Evolutionary conservation across 2,329 filamentous ascomycete genomes (phyloP).

Genomic region (Talaromyces sp.): DNA sequence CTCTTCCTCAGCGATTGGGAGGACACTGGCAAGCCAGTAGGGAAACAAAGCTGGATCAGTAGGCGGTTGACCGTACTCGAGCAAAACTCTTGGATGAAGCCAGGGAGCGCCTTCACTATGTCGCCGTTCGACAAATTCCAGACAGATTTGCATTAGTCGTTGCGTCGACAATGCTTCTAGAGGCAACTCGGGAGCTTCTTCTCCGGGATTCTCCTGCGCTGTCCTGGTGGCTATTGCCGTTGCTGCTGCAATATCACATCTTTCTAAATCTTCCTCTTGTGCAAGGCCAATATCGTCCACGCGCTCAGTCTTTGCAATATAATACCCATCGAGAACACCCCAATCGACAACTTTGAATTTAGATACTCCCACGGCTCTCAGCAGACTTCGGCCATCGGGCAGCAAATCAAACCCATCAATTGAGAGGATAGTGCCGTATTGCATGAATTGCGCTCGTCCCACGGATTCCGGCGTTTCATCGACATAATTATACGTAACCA

Average conservation of each 20-base stretch:
- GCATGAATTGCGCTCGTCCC: slow-evolving; percentile 55
- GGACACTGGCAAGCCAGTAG: slow-evolving; percentile 83
- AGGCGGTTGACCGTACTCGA: slow-evolving; percentile 72
- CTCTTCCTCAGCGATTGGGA: slow-evolving; percentile 71
- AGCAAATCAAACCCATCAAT: slow-evolving; percentile 70
- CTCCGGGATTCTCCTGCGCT: not conserved
- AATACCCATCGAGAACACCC: slow-evolving; percentile 69
- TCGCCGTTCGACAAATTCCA: slow-evolving; percentile 65
- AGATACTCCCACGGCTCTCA: slow-evolving; percentile 71
- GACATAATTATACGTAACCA: slow-evolving; percentile 66
- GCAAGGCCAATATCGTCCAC: slow-evolving; percentile 76
- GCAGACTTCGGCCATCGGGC: slow-evolving; percentile 72
- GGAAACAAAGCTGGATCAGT: slow-evolving; percentile 72
- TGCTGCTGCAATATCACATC: slow-evolving; percentile 52
- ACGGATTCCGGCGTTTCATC: slow-evolving; percentile 49
- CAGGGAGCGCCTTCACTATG: slow-evolving; percentile 64
- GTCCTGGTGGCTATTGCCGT: not conserved
- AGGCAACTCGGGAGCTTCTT: slow-evolving; percentile 17
- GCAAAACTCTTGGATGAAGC: slow-evolving; percentile 66
- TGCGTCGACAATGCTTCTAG: slow-evolving; percentile 59
- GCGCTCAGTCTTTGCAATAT: slow-evolving; percentile 68
- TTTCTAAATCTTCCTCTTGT: slow-evolving; percentile 74
- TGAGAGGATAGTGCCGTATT: slow-evolving; percentile 72
- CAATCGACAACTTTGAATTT: slow-evolving; percentile 65
- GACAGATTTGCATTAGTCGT: slow-evolving; percentile 60